Evolutionary conservation across 192 early-diverging fungal species (phyloP).

Genomic region (Backusella mclennaniae): DNA sequence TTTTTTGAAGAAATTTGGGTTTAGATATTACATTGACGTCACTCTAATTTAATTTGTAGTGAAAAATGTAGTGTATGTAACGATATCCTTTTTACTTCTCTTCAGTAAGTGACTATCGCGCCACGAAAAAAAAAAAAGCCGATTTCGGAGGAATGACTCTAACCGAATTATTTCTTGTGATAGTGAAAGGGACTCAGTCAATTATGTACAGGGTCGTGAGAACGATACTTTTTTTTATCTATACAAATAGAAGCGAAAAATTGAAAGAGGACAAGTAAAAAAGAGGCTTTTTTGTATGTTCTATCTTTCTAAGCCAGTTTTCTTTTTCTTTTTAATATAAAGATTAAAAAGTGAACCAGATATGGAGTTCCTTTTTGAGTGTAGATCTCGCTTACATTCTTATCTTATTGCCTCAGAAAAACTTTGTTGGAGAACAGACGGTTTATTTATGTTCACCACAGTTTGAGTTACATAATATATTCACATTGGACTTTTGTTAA

Average conservation of each 20-base stretch:
- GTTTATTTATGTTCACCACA: not conserved
- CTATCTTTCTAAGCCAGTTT: not conserved
- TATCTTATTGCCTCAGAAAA: not conserved
- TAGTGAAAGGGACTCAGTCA: not conserved
- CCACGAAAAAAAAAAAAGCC: no score
- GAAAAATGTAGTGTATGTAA: not conserved
- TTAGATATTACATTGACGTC: no score
- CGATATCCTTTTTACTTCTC: no score
- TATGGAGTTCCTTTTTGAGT: not conserved
- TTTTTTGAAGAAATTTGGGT: no score
- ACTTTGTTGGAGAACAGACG: not conserved
- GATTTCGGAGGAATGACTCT: not conserved
- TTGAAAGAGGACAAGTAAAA: not conserved
- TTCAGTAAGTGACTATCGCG: no score
- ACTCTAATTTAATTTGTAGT: no score
- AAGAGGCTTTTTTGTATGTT: not conserved
- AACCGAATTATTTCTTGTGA: not conserved
- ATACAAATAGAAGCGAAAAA: not conserved
- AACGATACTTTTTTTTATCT: not conserved
- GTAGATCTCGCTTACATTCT: not conserved
- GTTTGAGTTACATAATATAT: not conserved
- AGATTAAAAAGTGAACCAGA: not conserved
- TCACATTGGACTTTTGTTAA: not conserved
- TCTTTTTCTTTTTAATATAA: not conserved
- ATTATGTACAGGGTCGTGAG: constrained; percentile 1